Conservation (phyloP, 345 rosid species). For the Citropsis articulata region DNA sequence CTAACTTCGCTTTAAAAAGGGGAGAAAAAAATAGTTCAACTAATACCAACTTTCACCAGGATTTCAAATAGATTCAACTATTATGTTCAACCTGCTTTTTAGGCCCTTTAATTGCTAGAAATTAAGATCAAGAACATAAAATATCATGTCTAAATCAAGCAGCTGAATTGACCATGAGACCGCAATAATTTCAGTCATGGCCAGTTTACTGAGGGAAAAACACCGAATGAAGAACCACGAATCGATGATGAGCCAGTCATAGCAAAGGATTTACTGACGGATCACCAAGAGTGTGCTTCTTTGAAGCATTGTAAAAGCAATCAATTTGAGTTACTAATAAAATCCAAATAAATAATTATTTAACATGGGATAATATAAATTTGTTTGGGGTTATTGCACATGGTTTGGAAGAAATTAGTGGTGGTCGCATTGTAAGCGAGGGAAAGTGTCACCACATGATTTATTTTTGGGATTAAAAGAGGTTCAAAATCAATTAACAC, state of each 20-base stretch:
- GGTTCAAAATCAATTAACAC: too few relatives aligned
- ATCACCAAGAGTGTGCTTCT: not conserved
- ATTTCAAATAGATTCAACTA: conserved; percentile 3
- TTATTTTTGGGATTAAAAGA: too few relatives aligned
- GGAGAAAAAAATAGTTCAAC: conserved; percentile 20
- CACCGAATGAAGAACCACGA: not conserved
- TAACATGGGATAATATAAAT: too few relatives aligned
- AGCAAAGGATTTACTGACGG: not conserved
- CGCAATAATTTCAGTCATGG: not conserved
- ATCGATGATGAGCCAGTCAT: not conserved
- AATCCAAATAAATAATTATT: too few relatives aligned
- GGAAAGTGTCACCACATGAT: too few relatives aligned
- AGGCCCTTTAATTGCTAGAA: conserved; percentile 29
- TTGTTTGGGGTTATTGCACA: too few relatives aligned
- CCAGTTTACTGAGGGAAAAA: not conserved
- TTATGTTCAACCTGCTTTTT: conserved; percentile 18
- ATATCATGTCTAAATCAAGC: not conserved
- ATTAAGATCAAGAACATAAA: not conserved
- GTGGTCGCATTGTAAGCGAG: too few relatives aligned
- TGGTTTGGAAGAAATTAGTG: too few relatives aligned
- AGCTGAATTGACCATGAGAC: not conserved
- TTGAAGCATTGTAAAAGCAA: not conserved
- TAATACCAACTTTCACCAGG: conserved; percentile 17
- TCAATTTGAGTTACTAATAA: too few relatives aligned
- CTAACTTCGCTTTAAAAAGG: conserved; percentile 1